Percentiles rank a stretch among this genome's conserved stretches.
Conservation (phyloP, 75 land plant genomes). For the Isoetes taiwanensis region DNA sequence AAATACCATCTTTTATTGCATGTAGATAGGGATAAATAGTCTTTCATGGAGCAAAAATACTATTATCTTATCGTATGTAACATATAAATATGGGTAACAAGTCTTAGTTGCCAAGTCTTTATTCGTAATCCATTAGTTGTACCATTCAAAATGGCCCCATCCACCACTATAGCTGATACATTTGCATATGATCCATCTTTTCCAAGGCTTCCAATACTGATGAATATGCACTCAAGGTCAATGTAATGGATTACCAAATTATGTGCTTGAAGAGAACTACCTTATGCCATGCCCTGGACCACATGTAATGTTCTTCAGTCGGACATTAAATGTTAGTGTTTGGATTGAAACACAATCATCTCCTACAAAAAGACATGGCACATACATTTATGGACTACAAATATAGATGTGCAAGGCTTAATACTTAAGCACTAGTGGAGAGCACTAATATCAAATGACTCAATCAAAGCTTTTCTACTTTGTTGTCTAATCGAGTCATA, state of each 20-base stretch:
- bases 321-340: slow-evolving; percentile 35
- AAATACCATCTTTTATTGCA: too few species aligned
- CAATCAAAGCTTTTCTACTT: too few species aligned
- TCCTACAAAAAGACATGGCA: slow-evolving; percentile 53
- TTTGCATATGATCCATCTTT: not conserved
- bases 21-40: too few species aligned
- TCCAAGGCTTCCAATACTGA: not conserved
- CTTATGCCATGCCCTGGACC: slow-evolving; percentile 98
- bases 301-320: slow-evolving; percentile 43
- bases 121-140: slow-evolving; percentile 4
- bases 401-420: too few species aligned
- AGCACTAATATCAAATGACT: too few species aligned
- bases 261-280: slow-evolving; percentile 18
- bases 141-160: slow-evolving; percentile 3
- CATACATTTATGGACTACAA: too few species aligned
- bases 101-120: not conserved
- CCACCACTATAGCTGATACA: not conserved
- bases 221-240: not conserved
- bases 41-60: too few species aligned
- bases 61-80: too few species aligned
- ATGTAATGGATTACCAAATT: not conserved
- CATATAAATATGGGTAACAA: too few species aligned
- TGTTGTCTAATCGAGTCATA: too few species aligned
- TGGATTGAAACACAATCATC: slow-evolving; percentile 86
- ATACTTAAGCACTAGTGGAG: too few species aligned